Evolutionary conservation across 2,329 filamentous ascomycete genomes (phyloP).

Genomic region (Daldinia sp.): DNA sequence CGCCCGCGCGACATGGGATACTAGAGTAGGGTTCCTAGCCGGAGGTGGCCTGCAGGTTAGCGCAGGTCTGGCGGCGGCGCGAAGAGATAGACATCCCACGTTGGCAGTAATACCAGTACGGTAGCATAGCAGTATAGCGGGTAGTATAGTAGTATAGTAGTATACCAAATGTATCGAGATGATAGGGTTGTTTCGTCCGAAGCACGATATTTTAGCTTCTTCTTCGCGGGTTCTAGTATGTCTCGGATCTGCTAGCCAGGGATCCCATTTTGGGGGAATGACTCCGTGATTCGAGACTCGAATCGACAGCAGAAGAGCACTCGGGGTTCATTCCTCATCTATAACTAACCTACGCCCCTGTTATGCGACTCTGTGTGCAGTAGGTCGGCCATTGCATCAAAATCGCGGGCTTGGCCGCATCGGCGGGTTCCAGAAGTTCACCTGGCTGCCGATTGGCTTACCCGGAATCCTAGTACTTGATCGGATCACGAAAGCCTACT

Average conservation of each 20-base stretch:
- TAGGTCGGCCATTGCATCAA: constrained; percentile 24
- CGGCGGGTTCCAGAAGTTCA: constrained; percentile 37
- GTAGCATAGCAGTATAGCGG: too few relatives aligned
- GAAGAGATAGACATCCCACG: constrained; percentile 28
- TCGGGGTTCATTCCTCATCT: constrained; percentile 35
- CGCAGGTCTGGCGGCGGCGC: constrained; percentile 13
- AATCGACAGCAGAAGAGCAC: constrained; percentile 5
- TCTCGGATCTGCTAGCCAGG: constrained; percentile 32
- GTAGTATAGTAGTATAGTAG: too few relatives aligned
- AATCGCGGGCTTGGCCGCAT: constrained; percentile 35
- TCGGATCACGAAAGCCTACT: constrained; percentile 28
- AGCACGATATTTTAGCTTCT: constrained; percentile 29
- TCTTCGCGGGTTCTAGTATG: constrained; percentile 36
- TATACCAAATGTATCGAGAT: constrained; percentile 22
- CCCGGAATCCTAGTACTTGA: constrained; percentile 18
- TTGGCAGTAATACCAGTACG: constrained; percentile 28
- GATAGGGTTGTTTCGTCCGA: neutral
- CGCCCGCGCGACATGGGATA: constrained; percentile 27
- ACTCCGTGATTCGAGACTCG: constrained; percentile 33
- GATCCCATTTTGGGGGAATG: constrained; percentile 29
- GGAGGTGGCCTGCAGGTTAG: neutral
- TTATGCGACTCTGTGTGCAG: constrained; percentile 32
- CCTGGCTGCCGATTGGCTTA: constrained; percentile 40
- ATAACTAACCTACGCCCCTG: constrained; percentile 29
- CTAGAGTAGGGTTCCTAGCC: neutral